A percentile compares a stretch with the other conserved stretches of the same genome.
Conservation (phyloP, 805 yeast genomes). For the Candida railenensis region DNA sequence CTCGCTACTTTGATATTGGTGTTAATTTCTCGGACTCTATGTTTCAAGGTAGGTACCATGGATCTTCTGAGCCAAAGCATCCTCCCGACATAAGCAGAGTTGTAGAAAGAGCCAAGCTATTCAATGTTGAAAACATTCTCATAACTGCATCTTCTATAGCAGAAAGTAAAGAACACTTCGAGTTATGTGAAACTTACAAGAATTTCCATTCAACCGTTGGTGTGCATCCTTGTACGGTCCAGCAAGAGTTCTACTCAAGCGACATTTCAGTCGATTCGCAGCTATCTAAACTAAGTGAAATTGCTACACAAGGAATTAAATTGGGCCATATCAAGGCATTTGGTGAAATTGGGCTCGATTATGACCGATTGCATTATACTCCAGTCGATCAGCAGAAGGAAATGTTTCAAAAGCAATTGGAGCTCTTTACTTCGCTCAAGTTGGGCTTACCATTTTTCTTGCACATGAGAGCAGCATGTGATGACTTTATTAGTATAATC, state of each 20-base stretch:
- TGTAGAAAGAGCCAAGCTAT: conserved; percentile 60
- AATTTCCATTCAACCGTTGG: conserved; percentile 72
- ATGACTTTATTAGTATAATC: conserved; percentile 69
- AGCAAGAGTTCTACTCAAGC: conserved; percentile 32
- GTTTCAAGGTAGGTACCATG: conserved; percentile 81
- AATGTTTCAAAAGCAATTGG: conserved; percentile 74
- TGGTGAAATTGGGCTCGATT: conserved; percentile 96
- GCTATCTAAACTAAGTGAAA: conserved; percentile 44
- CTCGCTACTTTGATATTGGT: conserved; percentile 46
- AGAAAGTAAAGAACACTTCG: conserved; percentile 65
- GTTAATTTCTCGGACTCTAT: conserved; percentile 87
- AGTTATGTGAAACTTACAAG: conserved; percentile 43
- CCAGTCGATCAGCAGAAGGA: conserved; percentile 62
- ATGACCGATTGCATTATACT: conserved; percentile 82
- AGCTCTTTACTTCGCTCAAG: conserved; percentile 46
- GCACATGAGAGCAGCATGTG: conserved; percentile 85
- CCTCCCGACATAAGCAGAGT: conserved; percentile 64
- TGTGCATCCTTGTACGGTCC: conserved; percentile 91
- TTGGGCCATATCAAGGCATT: conserved; percentile 68
- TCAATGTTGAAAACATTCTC: conserved; percentile 67
- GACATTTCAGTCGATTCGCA: conserved; percentile 26
- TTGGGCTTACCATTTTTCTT: conserved; percentile 74
- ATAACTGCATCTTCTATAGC: conserved; percentile 79
- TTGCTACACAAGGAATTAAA: conserved; percentile 49
- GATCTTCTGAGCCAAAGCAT: conserved; percentile 55